Conservation (phyloP, 2,329 filamentous ascomycete species). For the Colletotrichum paranaense region DNA sequence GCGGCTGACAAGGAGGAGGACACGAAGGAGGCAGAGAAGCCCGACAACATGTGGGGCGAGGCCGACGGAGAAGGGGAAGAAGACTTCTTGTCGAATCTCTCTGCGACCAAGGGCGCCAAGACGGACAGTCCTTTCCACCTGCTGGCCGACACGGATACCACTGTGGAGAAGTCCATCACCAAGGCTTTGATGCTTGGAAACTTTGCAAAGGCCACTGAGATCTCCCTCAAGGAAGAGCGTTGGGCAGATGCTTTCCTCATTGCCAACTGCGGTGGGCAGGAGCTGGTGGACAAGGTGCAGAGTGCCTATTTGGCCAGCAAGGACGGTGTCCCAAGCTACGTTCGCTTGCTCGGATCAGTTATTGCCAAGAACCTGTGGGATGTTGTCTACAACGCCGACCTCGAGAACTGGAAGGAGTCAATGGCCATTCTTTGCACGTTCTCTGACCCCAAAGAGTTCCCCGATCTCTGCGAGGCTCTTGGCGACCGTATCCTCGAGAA, state of each 20-base stretch:
- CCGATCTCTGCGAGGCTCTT: conserved; percentile 93
- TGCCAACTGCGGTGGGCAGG: conserved; percentile 94
- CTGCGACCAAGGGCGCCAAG: conserved; percentile 90
- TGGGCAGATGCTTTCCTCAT: conserved; percentile 98
- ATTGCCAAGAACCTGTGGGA: conserved; percentile 98
- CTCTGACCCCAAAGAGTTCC: conserved; percentile 89
- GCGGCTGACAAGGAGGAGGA: conserved; percentile 44
- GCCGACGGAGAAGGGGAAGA: conserved; percentile 71
- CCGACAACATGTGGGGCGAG: conserved; percentile 83
- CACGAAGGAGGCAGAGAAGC: conserved; percentile 54
- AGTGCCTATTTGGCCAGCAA: conserved; percentile 89
- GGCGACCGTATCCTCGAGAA: conserved; percentile 89
- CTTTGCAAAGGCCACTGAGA: conserved; percentile 89
- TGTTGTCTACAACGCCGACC: conserved; percentile 93
- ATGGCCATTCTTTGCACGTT: conserved; percentile 98
- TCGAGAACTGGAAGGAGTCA: conserved; percentile 95
- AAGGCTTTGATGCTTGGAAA: conserved; percentile 88
- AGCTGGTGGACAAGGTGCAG: conserved; percentile 94
- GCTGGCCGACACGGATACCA: conserved; percentile 84
- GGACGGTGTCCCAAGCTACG: conserved; percentile 86
- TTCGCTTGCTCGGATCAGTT: conserved; percentile 89
- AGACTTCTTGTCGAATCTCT: conserved; percentile 86
- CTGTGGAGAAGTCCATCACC: conserved; percentile 88
- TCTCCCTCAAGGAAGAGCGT: conserved; percentile 88
- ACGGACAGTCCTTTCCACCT: conserved; percentile 95